Base-by-base conservation (phyloP, 2,329 filamentous ascomycete genomes). In the Lojkania enalia region DNA sequence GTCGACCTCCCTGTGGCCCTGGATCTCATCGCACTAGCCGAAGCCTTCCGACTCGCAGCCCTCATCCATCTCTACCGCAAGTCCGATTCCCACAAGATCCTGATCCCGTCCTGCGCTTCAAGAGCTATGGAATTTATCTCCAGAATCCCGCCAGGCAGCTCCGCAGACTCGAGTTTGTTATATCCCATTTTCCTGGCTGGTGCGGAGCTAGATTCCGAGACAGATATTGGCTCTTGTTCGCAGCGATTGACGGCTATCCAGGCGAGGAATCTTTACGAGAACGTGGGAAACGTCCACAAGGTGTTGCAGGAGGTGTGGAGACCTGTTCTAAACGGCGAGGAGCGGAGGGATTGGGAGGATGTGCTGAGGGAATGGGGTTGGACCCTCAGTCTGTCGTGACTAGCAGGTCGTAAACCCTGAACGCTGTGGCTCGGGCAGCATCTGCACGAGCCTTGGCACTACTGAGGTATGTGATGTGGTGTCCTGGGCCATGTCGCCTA, bases 151-250 rank as follows among this genome's bases (percentile, higher is more conserved):
- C 51, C 63, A 4, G 65, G 65, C 3, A 67, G 64, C 35, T 52
- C 65, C 14, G 63, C 65, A 0, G 65, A 69, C 20, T 66, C 64
- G 1, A 67, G 64, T 39, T 36, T 69, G 39, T 49, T 69, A 3
- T 69, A 67, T 35, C 65, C 65, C 2, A 62, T 69, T n/a, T 67
- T 69, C 37, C 51, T 69, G 15, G 65, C 63, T 20, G 65, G 64
- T 2, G 63, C 65, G 23, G 65, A 69, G 35, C 44, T 69, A 11
- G 56, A 62, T 5, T 56, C 57, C 18, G 60, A 63, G 35, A 23
- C 48, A 1, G 61, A 64, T 5, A 67, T 64, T 12, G 52, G 61
- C 7, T 55, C 48, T n/a, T 64, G 64, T 35, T 60, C 57, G 13
- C 55, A 60, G 35, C 47, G 65, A 29, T 49, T 69, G 5, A 60